Base-by-base conservation (phyloP, 2,329 filamentous ascomycete species). In the Capronia coronata region DNA sequence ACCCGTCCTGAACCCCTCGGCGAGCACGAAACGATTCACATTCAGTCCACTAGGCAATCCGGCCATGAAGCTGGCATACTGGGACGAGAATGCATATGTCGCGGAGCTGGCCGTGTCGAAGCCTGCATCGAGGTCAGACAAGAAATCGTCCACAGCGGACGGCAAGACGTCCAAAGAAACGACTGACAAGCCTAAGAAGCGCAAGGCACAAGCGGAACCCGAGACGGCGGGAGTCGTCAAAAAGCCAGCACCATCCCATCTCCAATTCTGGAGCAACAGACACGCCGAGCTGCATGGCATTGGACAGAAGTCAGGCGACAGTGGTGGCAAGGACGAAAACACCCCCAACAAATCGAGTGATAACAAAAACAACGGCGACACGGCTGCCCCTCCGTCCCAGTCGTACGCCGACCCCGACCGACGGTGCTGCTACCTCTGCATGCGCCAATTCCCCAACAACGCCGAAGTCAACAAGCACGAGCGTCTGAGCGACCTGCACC, bases 41-140 rank as follows among this genome's bases (percentile, higher is more conserved):
- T 90, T 91, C 61, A 75, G 76, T 25, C 84, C 85, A 1, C 72
- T 87, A 1, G 80, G 79, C 57, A 89, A 89, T 59, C 75, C 82
- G 1, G 71, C 75, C 0, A 67, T 86, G 49, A 80, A 80, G 52
- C 75, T 90, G 35, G 82, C 82, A 61, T 91, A 91, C 65, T 87
- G 86, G 77, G 86, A 90, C 60, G 76, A 82, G 44, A 78, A 82
- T 19, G 83, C 82, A 1, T 91, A 87, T 61, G 82, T 81, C 1
- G 86, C 75, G 38, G 79, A 85, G 58, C 70, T 80, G 30, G 67
- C 78, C 1, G 72, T 87, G 2, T 77, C 79, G n/a, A 64, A 71
- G 2, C 71, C 71, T 14, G 48, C 52, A 6, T 46, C n/a, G 13
- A 10, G 38, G 6, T 35, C 50, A 30, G 57, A 61, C 58, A 43